Conservation (phyloP, 176 grass and related monocot species). For the Carex scoparia region DNA sequence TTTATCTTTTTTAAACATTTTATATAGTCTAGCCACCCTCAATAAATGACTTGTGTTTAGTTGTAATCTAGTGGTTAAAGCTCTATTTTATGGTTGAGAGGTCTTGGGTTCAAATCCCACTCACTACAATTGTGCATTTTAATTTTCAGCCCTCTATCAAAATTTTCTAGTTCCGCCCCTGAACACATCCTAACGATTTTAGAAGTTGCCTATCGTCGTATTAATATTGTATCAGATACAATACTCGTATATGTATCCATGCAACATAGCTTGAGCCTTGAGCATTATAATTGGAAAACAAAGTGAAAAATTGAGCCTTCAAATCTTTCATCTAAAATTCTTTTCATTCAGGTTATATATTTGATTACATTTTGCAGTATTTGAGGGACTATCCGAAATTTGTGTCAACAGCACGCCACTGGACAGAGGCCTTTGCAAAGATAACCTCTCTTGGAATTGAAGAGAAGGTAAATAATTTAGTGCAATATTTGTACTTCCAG, state of each 20-base stretch:
- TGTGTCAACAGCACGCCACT: constrained; percentile 72
- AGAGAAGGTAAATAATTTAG: constrained; percentile 61
- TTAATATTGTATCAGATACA: background rate
- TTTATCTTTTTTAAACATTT: too few species aligned
- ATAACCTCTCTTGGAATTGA: constrained; percentile 65
- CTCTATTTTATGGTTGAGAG: too few species aligned
- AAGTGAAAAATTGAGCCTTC: background rate
- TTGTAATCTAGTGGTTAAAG: too few species aligned
- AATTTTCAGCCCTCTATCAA: too few species aligned
- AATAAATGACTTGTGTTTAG: too few species aligned
- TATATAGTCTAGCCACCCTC: too few species aligned
- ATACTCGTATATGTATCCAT: background rate
- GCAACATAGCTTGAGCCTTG: background rate
- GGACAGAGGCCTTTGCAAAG: constrained; percentile 94
- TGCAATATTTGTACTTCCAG: background rate
- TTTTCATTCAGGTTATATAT: background rate
- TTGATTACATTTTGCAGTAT: constrained; percentile 41
- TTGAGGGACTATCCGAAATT: constrained; percentile 67
- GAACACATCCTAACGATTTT: background rate
- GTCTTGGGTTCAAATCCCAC: too few species aligned
- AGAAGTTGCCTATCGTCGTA: background rate
- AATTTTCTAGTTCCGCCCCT: too few species aligned
- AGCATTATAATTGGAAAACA: background rate
- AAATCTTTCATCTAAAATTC: background rate
- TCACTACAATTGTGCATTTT: too few species aligned